phyloP scores from a whole-genome alignment of 2,329 filamentous ascomycete species.

The Teratosphaeriaceae sp. region DNA sequence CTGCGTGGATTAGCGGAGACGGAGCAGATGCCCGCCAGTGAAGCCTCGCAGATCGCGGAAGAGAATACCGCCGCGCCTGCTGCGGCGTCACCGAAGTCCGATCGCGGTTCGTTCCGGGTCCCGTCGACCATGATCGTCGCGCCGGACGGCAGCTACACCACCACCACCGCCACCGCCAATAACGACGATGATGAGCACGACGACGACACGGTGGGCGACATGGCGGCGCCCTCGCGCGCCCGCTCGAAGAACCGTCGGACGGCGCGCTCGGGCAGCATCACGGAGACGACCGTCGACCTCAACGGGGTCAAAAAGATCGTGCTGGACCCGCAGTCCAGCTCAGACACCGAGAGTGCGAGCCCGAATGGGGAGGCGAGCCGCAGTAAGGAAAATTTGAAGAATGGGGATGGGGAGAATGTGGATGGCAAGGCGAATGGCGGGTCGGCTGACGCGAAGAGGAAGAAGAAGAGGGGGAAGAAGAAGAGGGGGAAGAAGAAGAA shows the following conservation, averaged over 20 bases:
- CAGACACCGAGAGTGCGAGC: slow-evolving; percentile 1
- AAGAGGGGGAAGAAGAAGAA: slow-evolving; percentile 9
- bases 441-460: no score
- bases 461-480: neutral
- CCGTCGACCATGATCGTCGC: neutral
- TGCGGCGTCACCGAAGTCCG: neutral
- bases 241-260: slow-evolving; percentile 33
- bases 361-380: neutral
- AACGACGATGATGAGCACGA: slow-evolving; percentile 6
- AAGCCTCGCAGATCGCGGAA: slow-evolving; percentile 21
- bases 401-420: no score
- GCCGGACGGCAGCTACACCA: no score
- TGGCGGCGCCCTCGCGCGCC: slow-evolving; percentile 26
- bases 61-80: slow-evolving; percentile 13
- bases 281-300: slow-evolving; percentile 68
- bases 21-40: slow-evolving; percentile 10
- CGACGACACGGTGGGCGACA: slow-evolving; percentile 14
- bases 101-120: neutral
- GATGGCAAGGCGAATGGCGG: no score
- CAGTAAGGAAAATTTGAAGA: neutral
- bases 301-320: slow-evolving; percentile 71
- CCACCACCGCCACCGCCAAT: neutral
- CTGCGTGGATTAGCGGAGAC: slow-evolving; percentile 8
- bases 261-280: slow-evolving; percentile 69
- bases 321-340: slow-evolving; percentile 49